phyloP scores from a whole-genome alignment of 1,284 basidiomycete species.

The Tremellales sp. region DNA sequence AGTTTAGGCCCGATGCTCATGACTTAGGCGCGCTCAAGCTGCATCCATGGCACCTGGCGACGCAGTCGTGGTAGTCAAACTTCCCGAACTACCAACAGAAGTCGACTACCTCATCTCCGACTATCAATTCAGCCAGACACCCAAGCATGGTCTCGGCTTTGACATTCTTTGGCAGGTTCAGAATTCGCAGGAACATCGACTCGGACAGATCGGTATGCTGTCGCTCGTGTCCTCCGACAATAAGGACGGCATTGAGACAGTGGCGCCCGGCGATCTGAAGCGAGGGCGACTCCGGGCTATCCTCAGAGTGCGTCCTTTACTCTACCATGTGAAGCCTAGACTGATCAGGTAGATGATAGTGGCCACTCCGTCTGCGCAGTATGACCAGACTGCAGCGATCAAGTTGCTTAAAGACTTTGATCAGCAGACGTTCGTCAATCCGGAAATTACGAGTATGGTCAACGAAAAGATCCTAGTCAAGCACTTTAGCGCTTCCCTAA shows the following conservation, averaged over 20 bases:
- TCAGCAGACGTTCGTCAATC: constrained; percentile 54
- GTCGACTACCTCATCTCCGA: too few relatives aligned
- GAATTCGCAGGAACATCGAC: constrained; percentile 66
- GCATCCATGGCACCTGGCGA: background rate
- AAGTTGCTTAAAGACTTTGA: constrained; percentile 57
- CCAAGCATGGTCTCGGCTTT: constrained; percentile 41
- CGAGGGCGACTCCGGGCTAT: constrained; percentile 60
- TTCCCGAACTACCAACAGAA: too few relatives aligned
- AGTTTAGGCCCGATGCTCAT: background rate
- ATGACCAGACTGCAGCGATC: constrained; percentile 59
- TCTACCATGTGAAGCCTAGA: constrained; percentile 8
- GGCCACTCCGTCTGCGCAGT: constrained; percentile 63
- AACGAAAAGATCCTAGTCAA: constrained; percentile 32
- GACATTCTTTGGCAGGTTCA: constrained; percentile 60
- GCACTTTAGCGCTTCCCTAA: constrained; percentile 8
- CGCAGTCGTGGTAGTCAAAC: too few relatives aligned
- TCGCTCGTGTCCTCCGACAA: constrained; percentile 31
- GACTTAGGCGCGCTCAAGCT: background rate
- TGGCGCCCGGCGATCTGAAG: constrained; percentile 1
- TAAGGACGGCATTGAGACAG: constrained; percentile 47
- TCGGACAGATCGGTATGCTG: constrained; percentile 59
- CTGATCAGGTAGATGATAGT: constrained; percentile 62
- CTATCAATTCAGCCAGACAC: too few relatives aligned
- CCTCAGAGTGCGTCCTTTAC: constrained; percentile 58
- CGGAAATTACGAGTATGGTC: constrained; percentile 48